phyloP scores from a whole-genome alignment of 371 early-diverging fungal genomes.

The Enterocytospora artemiae region DNA sequence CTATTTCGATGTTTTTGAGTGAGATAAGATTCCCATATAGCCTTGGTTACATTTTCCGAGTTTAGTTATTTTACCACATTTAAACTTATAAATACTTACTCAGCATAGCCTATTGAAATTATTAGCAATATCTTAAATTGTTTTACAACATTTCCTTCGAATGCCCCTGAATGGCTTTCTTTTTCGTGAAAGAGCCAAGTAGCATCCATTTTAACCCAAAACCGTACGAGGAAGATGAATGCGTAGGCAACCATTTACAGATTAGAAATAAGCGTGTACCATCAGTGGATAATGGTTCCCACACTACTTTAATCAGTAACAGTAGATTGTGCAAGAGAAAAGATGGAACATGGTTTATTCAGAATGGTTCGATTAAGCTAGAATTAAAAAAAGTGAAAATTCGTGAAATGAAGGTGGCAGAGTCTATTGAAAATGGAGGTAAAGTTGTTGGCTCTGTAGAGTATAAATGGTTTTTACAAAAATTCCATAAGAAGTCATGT shows the following conservation, averaged over 20 bases:
- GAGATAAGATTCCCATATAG: too few species aligned
- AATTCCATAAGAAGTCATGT: too few species aligned
- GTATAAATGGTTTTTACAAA: conserved; percentile 20
- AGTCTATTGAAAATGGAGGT: conserved; percentile 5
- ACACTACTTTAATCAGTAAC: conserved; percentile 1
- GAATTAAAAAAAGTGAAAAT: background rate
- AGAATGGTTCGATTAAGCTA: conserved; percentile 22
- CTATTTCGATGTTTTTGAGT: too few species aligned
- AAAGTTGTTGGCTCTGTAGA: conserved; percentile 2
- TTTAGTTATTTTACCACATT: too few species aligned
- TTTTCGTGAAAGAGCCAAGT: conserved; percentile 41
- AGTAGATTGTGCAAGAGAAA: conserved; percentile 23
- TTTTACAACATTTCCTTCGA: too few species aligned
- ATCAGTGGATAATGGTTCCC: background rate
- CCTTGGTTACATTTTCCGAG: too few species aligned
- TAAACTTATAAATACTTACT: too few species aligned
- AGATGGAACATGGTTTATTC: conserved; percentile 36
- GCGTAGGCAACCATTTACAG: conserved; percentile 11
- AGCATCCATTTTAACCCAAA: conserved; percentile 20
- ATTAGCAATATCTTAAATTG: too few species aligned
- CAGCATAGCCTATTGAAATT: too few species aligned
- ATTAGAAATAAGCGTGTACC: background rate
- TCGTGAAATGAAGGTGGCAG: background rate
- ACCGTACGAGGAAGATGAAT: conserved; percentile 28
- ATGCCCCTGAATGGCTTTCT: conserved; percentile 18